Evolutionary conservation across 495 filamentous ascomycete genomes (phyloP), one percentile per base, ranked within the genome.

Genomic region (Thermochaetoides thermophila): DNA sequence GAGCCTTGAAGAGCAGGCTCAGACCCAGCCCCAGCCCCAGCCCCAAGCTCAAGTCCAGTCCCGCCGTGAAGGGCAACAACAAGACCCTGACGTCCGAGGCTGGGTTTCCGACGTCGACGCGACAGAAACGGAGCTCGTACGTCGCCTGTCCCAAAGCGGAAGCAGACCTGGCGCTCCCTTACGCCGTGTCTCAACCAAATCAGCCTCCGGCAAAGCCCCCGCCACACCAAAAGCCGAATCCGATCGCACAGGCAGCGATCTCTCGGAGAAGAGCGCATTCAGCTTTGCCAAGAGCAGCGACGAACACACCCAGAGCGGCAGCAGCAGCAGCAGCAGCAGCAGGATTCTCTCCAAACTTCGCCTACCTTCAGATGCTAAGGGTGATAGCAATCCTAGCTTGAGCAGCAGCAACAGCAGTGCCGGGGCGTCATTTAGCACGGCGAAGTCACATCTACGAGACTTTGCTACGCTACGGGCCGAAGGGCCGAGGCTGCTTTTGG

Each of bases 381-480:
- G 12, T 10, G 30, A 32, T 21, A 38, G 38, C 18, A 14, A 32
- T n/a, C 26, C 28, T 15, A 40, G 35, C 31, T 39, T 14, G 43
- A 32, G 6, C 31, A 17, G 27, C 27, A 23, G 20, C 52, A 52
- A 19, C 31, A 52, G 55, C 30, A 54, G 52, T 20, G 50, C 39
- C 48, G 50, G 48, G 10, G 49, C 68, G n/a, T 73, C 73, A 30
- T 84, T 76, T 49, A 72, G 66, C 23, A 84, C 81, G 0, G 79
- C 78, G 5, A 63, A 65, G 12, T n/a, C n/a, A n/a, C n/a, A n/a
- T n/a, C n/a, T n/a, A n/a, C 72, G 72, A 11, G 68, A 64, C 13
- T 71, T 81, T 38, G 59, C 63, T 1, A 62, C 67, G 12, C 60
- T 76, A 8, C 78, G 77, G 41, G 64, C 67, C 7, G 78, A 87